Base-by-base conservation (phyloP, 192 early-diverging fungal genomes). In the Borealophlyctis nickersoniae region DNA sequence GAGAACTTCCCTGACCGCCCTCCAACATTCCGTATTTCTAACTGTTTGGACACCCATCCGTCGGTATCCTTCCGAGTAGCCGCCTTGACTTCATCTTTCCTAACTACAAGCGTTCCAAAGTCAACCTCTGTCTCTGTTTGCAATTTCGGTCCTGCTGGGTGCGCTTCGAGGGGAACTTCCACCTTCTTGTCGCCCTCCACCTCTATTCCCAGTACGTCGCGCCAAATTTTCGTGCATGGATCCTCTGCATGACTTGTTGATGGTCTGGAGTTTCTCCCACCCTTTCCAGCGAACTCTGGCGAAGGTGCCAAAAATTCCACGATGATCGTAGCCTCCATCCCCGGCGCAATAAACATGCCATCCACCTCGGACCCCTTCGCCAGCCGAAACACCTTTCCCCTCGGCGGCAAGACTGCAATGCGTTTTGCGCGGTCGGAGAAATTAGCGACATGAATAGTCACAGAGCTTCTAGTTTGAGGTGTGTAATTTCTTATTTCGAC, bases 31-130 rank as follows among this genome's bases (percentile, higher is more conserved):
- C 39, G 35, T 7, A 76, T 24, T 14, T 22, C 30, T 9, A 28
- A 22, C n/a, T 56, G 53, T n/a, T 54, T 36, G 52, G 16, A 26
- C 7, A 35, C 29, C 54, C 32, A 22, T 39, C 36, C 5, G 26
- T 13, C 16, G 4, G 58, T 11, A n/a, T 4, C 23, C 24, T n/a
- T 14, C 27, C 22, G 32, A 31, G 22, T 36, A 3, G 23, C 35
- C 2, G 9, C 32, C 22, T 52, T 22, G 27, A 4, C 32, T 14
- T 22, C 34, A 16, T 4, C 36, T 23, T 31, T 28, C 3, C 55
- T 54, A 26, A 19, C 27, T 4, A 66, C 70, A n/a, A 77, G 36
- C 2, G 56, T 59, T 14, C 79, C 79, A 73, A 81, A 81, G 45
- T 74, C 67, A 19, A 81, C 52, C 14, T 39, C 27, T 27, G 22